A percentile compares a stretch with the other conserved stretches of the same genome.
Conservation (phyloP, 441 rosid genomes). For the Populus tomentosa region DNA sequence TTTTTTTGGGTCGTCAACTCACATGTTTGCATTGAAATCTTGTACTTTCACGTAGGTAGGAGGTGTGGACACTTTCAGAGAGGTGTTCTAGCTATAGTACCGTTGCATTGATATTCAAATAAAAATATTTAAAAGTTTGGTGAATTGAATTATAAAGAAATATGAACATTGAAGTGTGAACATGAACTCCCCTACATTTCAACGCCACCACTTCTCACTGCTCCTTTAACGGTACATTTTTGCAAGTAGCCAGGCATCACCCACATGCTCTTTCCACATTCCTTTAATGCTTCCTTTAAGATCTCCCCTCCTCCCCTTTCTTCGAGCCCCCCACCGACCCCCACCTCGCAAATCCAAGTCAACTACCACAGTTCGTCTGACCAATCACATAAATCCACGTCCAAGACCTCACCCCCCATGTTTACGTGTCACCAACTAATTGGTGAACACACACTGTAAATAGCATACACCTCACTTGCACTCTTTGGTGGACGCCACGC, state of each 20-base stretch:
- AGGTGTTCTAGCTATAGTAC: not conserved
- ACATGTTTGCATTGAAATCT: no score
- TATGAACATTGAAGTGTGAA: not conserved
- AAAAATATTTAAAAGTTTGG: no score
- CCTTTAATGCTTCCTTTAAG: not conserved
- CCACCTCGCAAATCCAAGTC: not conserved
- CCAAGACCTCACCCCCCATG: no score
- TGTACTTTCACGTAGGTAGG: not conserved
- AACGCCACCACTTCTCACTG: not conserved
- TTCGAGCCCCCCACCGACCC: not conserved
- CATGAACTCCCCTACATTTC: not conserved
- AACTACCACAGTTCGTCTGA: not conserved
- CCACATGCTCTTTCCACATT: not conserved
- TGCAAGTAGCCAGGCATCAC: not conserved
- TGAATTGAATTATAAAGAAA: not conserved
- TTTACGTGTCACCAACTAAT: not conserved
- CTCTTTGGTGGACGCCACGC: not conserved
- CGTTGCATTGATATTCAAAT: not conserved
- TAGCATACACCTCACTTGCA: not conserved
- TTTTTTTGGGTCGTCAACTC: no score
- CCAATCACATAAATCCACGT: not conserved
- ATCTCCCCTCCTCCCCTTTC: not conserved
- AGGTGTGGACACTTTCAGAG: not conserved
- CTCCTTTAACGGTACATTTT: not conserved
- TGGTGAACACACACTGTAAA: not conserved